These are phyloP conservation scores for Chalciporus piperatus DNA, from an alignment of 768 basidiomycete species.

Conservation along the genomic window DNA sequence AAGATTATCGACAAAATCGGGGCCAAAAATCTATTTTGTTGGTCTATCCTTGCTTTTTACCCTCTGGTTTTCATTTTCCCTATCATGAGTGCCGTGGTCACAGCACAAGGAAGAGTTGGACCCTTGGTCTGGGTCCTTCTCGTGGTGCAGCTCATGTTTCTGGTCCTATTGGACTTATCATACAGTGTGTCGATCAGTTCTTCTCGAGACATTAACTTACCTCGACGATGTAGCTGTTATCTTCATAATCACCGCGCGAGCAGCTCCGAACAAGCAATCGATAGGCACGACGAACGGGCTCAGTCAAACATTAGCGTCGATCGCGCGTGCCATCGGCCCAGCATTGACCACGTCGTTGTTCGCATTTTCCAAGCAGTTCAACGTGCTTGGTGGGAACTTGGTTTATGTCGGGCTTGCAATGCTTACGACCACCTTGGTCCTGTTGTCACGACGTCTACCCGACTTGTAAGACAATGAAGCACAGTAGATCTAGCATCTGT, in stretches of 20 bases:
- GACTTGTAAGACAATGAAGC: constrained; percentile 10
- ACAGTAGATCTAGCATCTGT: too few relatives aligned
- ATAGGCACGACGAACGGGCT: constrained; percentile 60
- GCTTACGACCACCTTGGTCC: constrained; percentile 24
- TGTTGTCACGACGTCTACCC: constrained; percentile 21
- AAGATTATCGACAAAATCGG: constrained; percentile 42
- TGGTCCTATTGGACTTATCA: constrained; percentile 39
- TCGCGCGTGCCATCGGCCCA: constrained; percentile 50
- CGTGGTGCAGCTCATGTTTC: constrained; percentile 20
- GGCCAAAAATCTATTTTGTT: constrained; percentile 39
- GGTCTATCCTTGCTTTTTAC: constrained; percentile 36
- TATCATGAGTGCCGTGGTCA: constrained; percentile 40
- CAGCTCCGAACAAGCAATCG: constrained; percentile 49
- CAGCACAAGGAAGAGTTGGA: constrained; percentile 28
- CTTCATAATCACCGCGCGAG: constrained; percentile 51
- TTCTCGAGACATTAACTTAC: constrained; percentile 1
- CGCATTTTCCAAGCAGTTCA: constrained; percentile 48
- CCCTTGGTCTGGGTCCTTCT: constrained; percentile 38
- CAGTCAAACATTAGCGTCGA: constrained; percentile 45
- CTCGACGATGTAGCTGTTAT: constrained; percentile 35
- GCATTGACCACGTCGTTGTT: constrained; percentile 50
- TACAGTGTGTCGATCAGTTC: constrained; percentile 33
- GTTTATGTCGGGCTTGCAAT: constrained; percentile 43
- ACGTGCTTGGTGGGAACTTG: constrained; percentile 48
- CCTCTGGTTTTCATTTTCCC: constrained; percentile 45